Evolutionary conservation across 1,284 basidiomycete genomes (phyloP), one percentile per base, ranked within the genome.

Genomic region (Sporisorium graminicola): DNA sequence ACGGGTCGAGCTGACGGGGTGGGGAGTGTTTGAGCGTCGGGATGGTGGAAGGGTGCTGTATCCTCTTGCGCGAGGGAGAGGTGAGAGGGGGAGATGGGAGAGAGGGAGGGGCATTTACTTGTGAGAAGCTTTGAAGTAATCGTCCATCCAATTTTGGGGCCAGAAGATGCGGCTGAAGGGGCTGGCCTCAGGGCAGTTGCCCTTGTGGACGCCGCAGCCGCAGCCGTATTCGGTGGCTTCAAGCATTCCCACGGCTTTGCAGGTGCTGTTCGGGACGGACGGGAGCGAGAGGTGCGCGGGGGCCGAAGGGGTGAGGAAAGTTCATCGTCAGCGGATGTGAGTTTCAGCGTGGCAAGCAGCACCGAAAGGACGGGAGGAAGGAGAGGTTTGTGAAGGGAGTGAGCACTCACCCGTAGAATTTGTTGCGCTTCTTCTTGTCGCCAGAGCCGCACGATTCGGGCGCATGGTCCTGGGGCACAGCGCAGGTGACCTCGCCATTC

Each of bases 181-280:
- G 42, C 42, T 33, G 14, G 20, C 52, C 5, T 16, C 1, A 5
- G 59, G 57, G 20, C 73, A 75, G 9, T 66, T 27, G 6, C 37
- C 64, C 0, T 22, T 20, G 46, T 75, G 73, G 10, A 75, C 73
- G 3, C 73, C 73, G 61, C 73, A 75, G 4, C 33, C 47, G 43
- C 73, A 75, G 7, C 63, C 73, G 67, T 70, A 75, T 55, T 75
- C 73, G 10, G 44, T 40, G 4, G 43, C 24, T 13, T 26, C 26
- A 6, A 75, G 57, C 1, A 43, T 61, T 5, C 73, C 73, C 1
- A 70, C 60, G 24, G 58, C 53, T 47, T 75, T 75, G 27, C 73
- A 75, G n/a, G n/a, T n/a, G n/a, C n/a, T n/a, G n/a, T 3, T 42
- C 40, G 24, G 65, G 67, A 33, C 12, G 10, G 14, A 26, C 9